phyloP scores from a whole-genome alignment of 1,139 yeast genomes.

The Zygoascus hellenicus region DNA sequence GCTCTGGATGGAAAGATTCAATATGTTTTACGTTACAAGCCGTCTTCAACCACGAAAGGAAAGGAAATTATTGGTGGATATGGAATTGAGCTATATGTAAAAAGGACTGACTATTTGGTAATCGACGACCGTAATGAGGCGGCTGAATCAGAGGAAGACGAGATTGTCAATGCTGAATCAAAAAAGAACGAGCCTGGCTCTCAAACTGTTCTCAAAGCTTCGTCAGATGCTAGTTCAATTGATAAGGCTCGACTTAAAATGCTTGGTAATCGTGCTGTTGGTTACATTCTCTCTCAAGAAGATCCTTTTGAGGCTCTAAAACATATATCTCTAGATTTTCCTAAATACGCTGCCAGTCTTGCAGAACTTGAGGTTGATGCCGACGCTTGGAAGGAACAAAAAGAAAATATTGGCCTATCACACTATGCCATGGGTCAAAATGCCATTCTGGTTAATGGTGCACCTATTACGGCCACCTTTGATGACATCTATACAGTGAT shows the following conservation, averaged over 20 bases:
- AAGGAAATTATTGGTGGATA: slow-evolving; percentile 50
- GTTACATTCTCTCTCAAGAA: slow-evolving; percentile 24
- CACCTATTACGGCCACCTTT: slow-evolving; percentile 23
- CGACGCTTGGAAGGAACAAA: slow-evolving; percentile 23
- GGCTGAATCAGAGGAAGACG: slow-evolving; percentile 16
- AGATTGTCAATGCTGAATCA: slow-evolving; percentile 9
- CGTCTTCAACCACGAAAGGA: slow-evolving; percentile 23
- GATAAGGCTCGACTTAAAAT: slow-evolving; percentile 26
- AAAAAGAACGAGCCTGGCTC: slow-evolving; percentile 15
- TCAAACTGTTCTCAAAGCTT: slow-evolving; percentile 17
- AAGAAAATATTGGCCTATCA: slow-evolving; percentile 19
- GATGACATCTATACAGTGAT: slow-evolving; percentile 29
- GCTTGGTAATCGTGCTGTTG: slow-evolving; percentile 33
- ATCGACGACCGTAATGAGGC: slow-evolving; percentile 48
- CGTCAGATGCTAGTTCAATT: slow-evolving; percentile 20
- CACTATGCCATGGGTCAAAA: slow-evolving; percentile 31
- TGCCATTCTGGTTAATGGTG: slow-evolving; percentile 36
- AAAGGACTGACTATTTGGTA: slow-evolving; percentile 57
- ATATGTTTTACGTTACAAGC: slow-evolving; percentile 69
- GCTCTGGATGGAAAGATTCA: slow-evolving; percentile 62
- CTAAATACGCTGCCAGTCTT: slow-evolving; percentile 27
- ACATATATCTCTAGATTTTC: slow-evolving; percentile 34
- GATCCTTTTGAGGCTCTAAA: slow-evolving; percentile 31
- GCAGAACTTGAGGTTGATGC: slow-evolving; percentile 21
- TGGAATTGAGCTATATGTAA: slow-evolving; percentile 58